Conservation (phyloP, 257 asterid species). For the Fraxinus quadrangulata region DNA sequence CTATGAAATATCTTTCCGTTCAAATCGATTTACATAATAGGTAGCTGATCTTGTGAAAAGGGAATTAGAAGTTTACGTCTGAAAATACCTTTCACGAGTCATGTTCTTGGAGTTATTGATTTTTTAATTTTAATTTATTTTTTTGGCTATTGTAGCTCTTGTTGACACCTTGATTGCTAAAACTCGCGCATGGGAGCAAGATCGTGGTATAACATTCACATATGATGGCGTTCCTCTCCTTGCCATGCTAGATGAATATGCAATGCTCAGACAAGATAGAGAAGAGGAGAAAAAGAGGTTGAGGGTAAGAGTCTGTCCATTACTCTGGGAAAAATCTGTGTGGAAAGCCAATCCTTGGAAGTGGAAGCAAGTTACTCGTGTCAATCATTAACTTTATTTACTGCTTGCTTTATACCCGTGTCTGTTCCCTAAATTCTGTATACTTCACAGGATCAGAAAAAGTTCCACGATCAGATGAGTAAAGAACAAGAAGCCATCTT, state of each 20-base stretch:
- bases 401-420: background rate
- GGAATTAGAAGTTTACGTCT: background rate
- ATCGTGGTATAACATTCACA: conserved; percentile 50
- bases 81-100: background rate
- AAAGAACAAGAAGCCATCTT: conserved; percentile 56
- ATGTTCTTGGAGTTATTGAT: background rate
- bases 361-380: background rate
- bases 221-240: conserved; percentile 73
- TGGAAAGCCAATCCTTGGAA: background rate
- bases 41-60: background rate
- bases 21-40: background rate
- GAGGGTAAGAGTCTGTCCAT: conserved; percentile 40
- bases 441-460: conserved; percentile 56
- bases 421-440: background rate
- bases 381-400: background rate
- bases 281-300: conserved; percentile 73
- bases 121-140: background rate
- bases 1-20: background rate
- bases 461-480: conserved; percentile 55
- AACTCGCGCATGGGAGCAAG: conserved; percentile 69
- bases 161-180: conserved; percentile 59
- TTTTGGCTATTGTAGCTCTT: conserved; percentile 45
- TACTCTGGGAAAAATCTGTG: background rate
- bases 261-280: conserved; percentile 67
- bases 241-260: conserved; percentile 70